Conservation (phyloP, 2,329 filamentous ascomycete genomes). For the Claviceps cyperi region DNA sequence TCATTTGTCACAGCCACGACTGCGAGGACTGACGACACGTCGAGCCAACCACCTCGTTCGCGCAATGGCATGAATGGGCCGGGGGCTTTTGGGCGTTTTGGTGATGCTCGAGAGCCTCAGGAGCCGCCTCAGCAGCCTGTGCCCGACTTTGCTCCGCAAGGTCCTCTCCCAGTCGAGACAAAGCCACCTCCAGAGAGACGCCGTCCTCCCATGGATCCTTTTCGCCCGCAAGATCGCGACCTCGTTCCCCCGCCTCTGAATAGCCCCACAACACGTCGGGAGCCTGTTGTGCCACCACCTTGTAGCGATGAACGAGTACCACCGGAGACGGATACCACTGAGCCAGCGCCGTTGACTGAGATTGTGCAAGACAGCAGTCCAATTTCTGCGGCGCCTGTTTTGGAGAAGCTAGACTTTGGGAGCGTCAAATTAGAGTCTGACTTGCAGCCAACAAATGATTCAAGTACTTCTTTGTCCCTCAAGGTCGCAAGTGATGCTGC, state of each 20-base stretch:
- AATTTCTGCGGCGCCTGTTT: constrained; percentile 11
- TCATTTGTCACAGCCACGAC: constrained; percentile 21
- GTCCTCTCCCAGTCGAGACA: constrained; percentile 15
- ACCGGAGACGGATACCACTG: constrained; percentile 27
- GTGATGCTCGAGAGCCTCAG: constrained; percentile 9
- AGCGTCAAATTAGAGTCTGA: constrained; percentile 4
- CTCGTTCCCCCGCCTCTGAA: constrained; percentile 44
- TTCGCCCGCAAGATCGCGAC: constrained; percentile 38
- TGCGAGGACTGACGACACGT: constrained; percentile 35
- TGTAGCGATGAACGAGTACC: constrained; percentile 36
- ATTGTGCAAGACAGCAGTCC: constrained; percentile 13
- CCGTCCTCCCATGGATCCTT: constrained; percentile 50
- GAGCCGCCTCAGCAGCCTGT: constrained; percentile 8
- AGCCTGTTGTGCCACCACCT: constrained; percentile 32
- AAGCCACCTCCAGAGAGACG: constrained; percentile 46
- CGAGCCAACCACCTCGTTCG: constrained; percentile 36
- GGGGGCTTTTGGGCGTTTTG: constrained; percentile 24
- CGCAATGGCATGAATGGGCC: constrained; percentile 33
- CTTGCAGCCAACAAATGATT: constrained; percentile 6
- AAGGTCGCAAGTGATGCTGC: constrained; percentile 15
- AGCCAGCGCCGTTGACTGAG: neutral
- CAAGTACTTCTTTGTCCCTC: constrained; percentile 12
- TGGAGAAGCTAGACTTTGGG: constrained; percentile 6
- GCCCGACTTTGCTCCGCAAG: neutral
- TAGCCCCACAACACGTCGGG: constrained; percentile 32